phyloP scores from a whole-genome alignment of 495 filamentous ascomycete species.

The Xylaria venustula region DNA sequence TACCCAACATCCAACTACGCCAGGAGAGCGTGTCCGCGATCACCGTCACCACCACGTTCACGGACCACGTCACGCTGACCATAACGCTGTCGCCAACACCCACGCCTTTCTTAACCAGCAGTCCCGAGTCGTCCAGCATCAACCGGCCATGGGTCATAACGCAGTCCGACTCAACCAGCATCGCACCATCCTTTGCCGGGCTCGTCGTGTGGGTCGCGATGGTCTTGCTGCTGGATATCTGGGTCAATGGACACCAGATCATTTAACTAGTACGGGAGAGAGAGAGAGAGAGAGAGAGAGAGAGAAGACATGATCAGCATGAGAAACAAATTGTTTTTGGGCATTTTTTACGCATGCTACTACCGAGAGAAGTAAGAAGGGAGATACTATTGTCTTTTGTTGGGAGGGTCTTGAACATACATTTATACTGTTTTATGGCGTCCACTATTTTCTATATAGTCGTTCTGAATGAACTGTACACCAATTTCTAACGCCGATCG shows the following conservation, averaged over 20 bases:
- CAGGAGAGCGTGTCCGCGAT: constrained; percentile 20
- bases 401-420: constrained; percentile 11
- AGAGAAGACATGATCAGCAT: constrained; percentile 17
- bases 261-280: no score
- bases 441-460: constrained; percentile 16
- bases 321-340: constrained; percentile 7
- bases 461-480: constrained; percentile 11
- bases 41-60: constrained; percentile 23
- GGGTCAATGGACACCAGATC: constrained; percentile 24
- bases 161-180: constrained; percentile 12
- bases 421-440: constrained; percentile 17
- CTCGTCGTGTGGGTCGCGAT: constrained; percentile 26
- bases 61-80: constrained; percentile 21
- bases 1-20: constrained; percentile 27
- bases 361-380: constrained; percentile 1
- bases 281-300: no score
- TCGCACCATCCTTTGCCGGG: constrained; percentile 22
- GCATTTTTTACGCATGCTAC: constrained; percentile 14
- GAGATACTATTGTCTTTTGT: neutral
- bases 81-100: constrained; percentile 10
- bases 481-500: constrained; percentile 14
- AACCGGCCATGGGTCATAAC: constrained; percentile 29
- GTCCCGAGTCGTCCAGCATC: constrained; percentile 15
- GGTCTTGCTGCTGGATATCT: constrained; percentile 26
- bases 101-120: constrained; percentile 15